Evolutionary conservation across 352 stramenopile species (phyloP), one percentile per base, ranked within the genome.

Genomic region (Globisporangium ultimum): DNA sequence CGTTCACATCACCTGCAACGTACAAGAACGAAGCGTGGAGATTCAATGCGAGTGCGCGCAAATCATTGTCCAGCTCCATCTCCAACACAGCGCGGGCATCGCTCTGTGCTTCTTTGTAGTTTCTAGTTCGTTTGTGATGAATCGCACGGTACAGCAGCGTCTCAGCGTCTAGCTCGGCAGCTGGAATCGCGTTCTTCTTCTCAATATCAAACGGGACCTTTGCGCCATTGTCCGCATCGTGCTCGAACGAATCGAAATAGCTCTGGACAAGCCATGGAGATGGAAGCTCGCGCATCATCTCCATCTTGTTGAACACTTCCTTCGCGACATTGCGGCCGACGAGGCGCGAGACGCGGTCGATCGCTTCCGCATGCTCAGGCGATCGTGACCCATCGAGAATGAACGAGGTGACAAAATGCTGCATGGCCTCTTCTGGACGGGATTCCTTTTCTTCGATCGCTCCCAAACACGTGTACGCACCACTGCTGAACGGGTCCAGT

Each of bases 221-320:
- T 9, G 76, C 69, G 20, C 70, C 69, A 50, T 84, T 74, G 59
- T 95, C 84, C 10, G 70, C 71, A 49, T 95, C 85, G 52, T 91
- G 81, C 63, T 89, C 80, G 38, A 95, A 93, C 34, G 81, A 81
- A 46, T 91, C 80, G 63, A 95, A 93, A 70, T 95, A 95, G 67
- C 85, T 95, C 10, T 88, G 60, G 36, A 92, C 82, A 24, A 95
- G 74, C 85, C 84, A 95, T 17, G 67, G 54, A 13, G 83, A 88
- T 32, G 84, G 85, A 11, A 93, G 67, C n/a, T 89, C 77, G 58
- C 89, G 83, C 22, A 82, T 66, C 61, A 83, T 77, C 40, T 86
- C 68, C 80, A 93, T 91, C 14, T 71, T 68, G 5, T 71, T 71
- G 54, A 92, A 95, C 17, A 87, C 71, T 28, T 74, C 62, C 55